phyloP scores from a whole-genome alignment of 768 basidiomycete genomes.

The Sporobolomyces phaffii region DNA sequence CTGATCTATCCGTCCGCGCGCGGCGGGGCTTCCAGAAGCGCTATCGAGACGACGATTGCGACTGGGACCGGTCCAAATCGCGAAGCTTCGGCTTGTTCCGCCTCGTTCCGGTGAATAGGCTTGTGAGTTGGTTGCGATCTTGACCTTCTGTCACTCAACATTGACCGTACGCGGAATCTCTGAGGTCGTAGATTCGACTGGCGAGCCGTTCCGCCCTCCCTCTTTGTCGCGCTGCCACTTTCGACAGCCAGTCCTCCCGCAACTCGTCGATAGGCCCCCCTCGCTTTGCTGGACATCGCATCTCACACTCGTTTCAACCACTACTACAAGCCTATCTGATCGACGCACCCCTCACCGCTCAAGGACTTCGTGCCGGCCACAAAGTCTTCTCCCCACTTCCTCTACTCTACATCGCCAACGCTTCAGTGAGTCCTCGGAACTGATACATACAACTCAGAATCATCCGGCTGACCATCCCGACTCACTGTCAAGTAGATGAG shows the following conservation, averaged over 20 bases:
- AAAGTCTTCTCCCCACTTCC: neutral
- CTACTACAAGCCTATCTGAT: neutral
- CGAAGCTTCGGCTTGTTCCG: neutral
- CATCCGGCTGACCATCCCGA: neutral
- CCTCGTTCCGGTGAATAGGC: neutral
- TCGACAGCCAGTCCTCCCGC: conserved; percentile 6
- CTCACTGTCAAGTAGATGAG: conserved; percentile 2
- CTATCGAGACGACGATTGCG: neutral
- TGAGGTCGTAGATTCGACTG: neutral
- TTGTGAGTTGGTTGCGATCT: neutral
- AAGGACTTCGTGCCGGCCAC: conserved; percentile 9
- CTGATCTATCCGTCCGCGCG: no score
- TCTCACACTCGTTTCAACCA: conserved; percentile 4
- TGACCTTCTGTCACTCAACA: conserved; percentile 9
- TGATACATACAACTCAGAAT: no score
- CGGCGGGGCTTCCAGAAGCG: neutral
- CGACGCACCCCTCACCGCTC: neutral
- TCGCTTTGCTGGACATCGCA: conserved; percentile 13
- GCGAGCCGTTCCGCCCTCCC: conserved; percentile 1
- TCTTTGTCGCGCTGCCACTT: neutral
- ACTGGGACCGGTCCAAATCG: neutral
- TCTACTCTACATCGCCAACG: neutral
- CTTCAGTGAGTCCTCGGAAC: neutral
- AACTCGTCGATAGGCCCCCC: neutral
- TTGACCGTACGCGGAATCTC: neutral